A percentile compares a stretch with the other conserved stretches of the same genome.
These are phyloP conservation scores for Lineolata rhizophorae DNA, from an alignment of 495 filamentous ascomycete species.

Conservation along the genomic window DNA sequence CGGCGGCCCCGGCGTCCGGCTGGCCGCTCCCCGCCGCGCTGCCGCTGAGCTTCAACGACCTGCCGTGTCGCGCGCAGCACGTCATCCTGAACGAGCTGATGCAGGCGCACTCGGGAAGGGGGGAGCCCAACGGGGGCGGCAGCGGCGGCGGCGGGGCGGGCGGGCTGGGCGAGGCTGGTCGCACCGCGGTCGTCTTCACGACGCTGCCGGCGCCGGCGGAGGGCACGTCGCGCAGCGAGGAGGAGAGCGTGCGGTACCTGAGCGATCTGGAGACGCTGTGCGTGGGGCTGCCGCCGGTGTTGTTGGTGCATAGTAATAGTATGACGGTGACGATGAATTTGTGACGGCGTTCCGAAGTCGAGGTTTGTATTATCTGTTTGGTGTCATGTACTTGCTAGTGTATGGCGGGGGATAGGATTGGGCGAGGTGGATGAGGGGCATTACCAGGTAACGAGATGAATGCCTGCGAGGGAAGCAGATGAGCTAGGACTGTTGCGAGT, in stretches of 20 bases:
- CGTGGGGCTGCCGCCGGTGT: conserved; percentile 40
- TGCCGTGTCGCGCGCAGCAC: conserved; percentile 64
- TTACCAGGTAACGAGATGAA: no score
- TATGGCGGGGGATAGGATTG: no score
- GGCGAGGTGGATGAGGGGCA: no score
- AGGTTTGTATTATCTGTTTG: no score
- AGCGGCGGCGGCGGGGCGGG: background rate
- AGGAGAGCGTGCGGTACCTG: conserved; percentile 47
- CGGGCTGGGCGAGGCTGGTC: no score
- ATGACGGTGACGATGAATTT: conserved; percentile 80
- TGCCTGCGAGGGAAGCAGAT: no score
- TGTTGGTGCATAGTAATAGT: conserved; percentile 73
- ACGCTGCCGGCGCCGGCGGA: conserved; percentile 60
- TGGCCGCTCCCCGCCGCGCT: conserved; percentile 32
- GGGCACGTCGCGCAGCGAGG: conserved; percentile 46
- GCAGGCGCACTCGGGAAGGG: conserved; percentile 29
- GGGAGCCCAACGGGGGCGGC: background rate
- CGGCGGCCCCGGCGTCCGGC: conserved; percentile 19
- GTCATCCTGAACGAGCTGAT: conserved; percentile 74
- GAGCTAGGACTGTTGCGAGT: no score
- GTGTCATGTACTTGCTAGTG: no score
- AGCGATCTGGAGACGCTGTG: conserved; percentile 57
- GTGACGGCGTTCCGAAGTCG: conserved; percentile 16
- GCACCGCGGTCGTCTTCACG: conserved; percentile 67
- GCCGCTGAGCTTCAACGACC: conserved; percentile 63